Percentiles rank a stretch among this genome's conserved stretches.
phyloP scores from a whole-genome alignment of 495 filamentous ascomycete species.

The Thermochaetoides thermophila region DNA sequence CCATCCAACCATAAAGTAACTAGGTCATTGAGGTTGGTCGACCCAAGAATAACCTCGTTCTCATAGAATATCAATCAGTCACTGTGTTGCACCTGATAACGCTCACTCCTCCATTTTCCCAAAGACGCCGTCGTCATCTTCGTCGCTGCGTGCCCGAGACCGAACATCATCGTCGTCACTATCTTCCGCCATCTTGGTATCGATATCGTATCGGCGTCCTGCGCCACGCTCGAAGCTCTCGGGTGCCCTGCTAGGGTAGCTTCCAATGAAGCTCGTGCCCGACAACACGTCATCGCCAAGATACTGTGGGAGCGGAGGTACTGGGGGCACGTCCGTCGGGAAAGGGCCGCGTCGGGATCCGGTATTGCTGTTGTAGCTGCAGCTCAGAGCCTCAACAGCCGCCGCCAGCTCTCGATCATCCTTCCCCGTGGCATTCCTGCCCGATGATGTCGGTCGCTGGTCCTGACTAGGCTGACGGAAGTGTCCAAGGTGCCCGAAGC shows the following conservation, averaged over 20 bases:
- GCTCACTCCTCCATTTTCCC: constrained; percentile 83
- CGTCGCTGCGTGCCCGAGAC: constrained; percentile 51
- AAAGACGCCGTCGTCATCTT: constrained; percentile 91
- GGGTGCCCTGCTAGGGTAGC: constrained; percentile 34
- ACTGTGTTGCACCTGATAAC: too few relatives aligned
- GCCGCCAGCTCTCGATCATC: constrained; percentile 80
- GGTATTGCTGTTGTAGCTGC: constrained; percentile 66
- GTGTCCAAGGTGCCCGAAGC: constrained; percentile 28
- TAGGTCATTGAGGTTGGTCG: too few relatives aligned
- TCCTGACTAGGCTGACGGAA: constrained; percentile 40
- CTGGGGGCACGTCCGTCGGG: constrained; percentile 66
- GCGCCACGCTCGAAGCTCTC: constrained; percentile 37
- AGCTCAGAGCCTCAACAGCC: constrained; percentile 74
- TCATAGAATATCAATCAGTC: too few relatives aligned
- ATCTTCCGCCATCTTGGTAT: constrained; percentile 62
- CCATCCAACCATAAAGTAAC: too few relatives aligned
- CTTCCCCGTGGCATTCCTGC: constrained; percentile 43
- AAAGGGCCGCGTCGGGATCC: constrained; percentile 53
- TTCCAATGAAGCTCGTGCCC: constrained; percentile 36
- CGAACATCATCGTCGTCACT: constrained; percentile 67
- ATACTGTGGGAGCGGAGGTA: constrained; percentile 68
- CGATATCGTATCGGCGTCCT: constrained; percentile 22
- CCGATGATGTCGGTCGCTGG: constrained; percentile 45
- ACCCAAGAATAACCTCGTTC: too few relatives aligned
- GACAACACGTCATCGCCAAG: constrained; percentile 36